phyloP scores from a whole-genome alignment of 179 eudicot genomes.

The Kewa caespitosa region DNA sequence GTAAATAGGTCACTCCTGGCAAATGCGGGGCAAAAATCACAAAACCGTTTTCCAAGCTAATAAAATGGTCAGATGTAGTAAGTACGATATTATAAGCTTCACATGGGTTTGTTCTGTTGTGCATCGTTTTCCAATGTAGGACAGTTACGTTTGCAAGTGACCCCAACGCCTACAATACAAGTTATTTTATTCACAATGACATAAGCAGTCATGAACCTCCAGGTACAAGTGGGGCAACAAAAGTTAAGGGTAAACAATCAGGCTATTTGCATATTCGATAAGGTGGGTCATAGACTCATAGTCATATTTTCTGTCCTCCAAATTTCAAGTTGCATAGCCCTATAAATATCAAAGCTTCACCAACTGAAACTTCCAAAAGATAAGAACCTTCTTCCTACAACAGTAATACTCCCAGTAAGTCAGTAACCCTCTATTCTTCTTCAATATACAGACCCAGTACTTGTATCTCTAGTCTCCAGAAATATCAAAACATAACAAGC shows the following conservation, averaged over 20 bases:
- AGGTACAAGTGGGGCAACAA: constrained; percentile 36
- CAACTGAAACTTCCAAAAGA: constrained; percentile 26
- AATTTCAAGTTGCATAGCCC: constrained; percentile 9
- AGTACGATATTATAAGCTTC: constrained; percentile 8
- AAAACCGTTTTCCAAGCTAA: no score
- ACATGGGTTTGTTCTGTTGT: constrained; percentile 23
- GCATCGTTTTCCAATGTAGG: constrained; percentile 6
- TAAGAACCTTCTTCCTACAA: constrained; percentile 5
- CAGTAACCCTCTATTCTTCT: neutral
- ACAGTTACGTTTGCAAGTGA: neutral
- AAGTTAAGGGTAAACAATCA: constrained; percentile 18
- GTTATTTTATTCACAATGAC: neutral
- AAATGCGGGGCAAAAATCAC: no score
- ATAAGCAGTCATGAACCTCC: constrained; percentile 27
- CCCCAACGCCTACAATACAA: neutral
- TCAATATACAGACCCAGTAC: neutral
- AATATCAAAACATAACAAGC: neutral
- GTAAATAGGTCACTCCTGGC: no score
- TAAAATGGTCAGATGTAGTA: no score
- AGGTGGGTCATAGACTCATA: constrained; percentile 24
- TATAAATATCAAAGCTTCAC: constrained; percentile 22
- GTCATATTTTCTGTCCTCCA: neutral
- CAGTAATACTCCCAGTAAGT: neutral
- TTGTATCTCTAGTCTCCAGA: neutral
- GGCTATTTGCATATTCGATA: constrained; percentile 41